phyloP scores from a whole-genome alignment of 768 basidiomycete genomes.

The Psilocybe subaeruginosa region DNA sequence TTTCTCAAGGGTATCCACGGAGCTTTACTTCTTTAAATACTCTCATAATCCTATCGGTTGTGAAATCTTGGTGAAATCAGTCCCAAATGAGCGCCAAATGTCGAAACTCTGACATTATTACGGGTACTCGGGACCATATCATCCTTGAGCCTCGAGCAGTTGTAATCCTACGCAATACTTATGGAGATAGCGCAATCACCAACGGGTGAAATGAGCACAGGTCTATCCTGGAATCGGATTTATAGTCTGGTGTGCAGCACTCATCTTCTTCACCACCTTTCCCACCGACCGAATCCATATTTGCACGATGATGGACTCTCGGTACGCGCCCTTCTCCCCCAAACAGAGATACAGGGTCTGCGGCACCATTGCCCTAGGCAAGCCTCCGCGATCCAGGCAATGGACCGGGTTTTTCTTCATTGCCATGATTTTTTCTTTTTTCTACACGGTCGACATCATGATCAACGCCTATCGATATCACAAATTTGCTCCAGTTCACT shows the following conservation, averaged over 20 bases:
- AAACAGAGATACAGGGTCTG: conserved; percentile 17
- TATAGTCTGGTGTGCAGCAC: conserved; percentile 15
- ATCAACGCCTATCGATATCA: conserved; percentile 11
- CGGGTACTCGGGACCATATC: conserved; percentile 13
- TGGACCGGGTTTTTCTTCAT: conserved; percentile 10
- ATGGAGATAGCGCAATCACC: conserved; percentile 18
- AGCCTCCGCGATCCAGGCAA: conserved; percentile 13
- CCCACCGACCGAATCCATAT: not conserved
- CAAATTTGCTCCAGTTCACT: conserved; percentile 1
- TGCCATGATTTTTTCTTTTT: conserved; percentile 8
- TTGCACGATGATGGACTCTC: conserved; percentile 5
- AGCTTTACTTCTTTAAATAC: conserved; percentile 13
- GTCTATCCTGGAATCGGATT: conserved; percentile 12
- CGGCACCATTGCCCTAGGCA: conserved; percentile 5
- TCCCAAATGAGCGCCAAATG: conserved; percentile 14
- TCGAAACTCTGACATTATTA: not conserved
- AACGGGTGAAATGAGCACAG: conserved; percentile 8
- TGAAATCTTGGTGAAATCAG: conserved; percentile 9
- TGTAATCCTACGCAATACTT: conserved; percentile 11
- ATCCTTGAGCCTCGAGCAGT: conserved; percentile 9
- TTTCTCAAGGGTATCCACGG: conserved; percentile 15
- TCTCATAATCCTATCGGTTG: conserved; percentile 10
- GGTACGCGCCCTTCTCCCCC: conserved; percentile 10
- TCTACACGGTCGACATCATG: conserved; percentile 13
- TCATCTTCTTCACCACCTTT: conserved; percentile 5